Percentiles rank a stretch among this genome's conserved stretches.
Evolutionary conservation across 1,139 yeast genomes (phyloP).

Genomic region (Candida albicans): DNA sequence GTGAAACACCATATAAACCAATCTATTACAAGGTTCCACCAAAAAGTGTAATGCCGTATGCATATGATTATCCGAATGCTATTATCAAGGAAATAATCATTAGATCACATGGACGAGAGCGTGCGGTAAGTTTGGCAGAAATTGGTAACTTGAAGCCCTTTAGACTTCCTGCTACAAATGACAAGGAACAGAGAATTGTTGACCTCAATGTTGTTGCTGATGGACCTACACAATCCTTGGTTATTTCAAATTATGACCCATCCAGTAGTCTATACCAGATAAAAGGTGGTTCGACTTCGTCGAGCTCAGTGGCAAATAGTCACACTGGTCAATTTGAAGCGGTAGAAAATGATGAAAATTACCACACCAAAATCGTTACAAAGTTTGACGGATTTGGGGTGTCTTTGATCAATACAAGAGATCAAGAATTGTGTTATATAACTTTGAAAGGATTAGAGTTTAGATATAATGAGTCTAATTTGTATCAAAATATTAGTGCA

Average conservation of each 20-base stretch:
- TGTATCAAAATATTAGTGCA: constrained; percentile 76
- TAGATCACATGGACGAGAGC: constrained; percentile 68
- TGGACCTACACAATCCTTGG: constrained; percentile 89
- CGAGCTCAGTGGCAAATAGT: constrained; percentile 20
- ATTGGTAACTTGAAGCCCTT: constrained; percentile 90
- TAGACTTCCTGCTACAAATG: constrained; percentile 59
- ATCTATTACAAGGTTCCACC: constrained; percentile 80
- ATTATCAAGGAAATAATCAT: constrained; percentile 76
- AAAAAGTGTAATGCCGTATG: constrained; percentile 94
- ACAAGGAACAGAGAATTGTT: constrained; percentile 52
- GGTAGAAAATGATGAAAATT: constrained; percentile 66
- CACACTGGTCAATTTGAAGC: constrained; percentile 57
- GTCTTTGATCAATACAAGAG: constrained; percentile 70
- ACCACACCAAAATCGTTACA: constrained; percentile 59
- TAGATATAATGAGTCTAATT: constrained; percentile 78
- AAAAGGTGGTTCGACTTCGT: constrained; percentile 26
- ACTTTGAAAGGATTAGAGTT: constrained; percentile 81
- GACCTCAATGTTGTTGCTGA: constrained; percentile 94
- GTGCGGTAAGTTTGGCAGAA: constrained; percentile 84
- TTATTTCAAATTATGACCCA: constrained; percentile 81
- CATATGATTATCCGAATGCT: constrained; percentile 97
- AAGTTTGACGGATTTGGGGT: constrained; percentile 87
- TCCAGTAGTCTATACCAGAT: constrained; percentile 70
- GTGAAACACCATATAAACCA: constrained; percentile 61
- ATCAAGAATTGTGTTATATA: constrained; percentile 78